A percentile compares a stretch with the other conserved stretches of the same genome.
These are phyloP conservation scores for Mortierella sp. DNA, from an alignment of 371 early-diverging fungal genomes.

Conservation along the genomic window DNA sequence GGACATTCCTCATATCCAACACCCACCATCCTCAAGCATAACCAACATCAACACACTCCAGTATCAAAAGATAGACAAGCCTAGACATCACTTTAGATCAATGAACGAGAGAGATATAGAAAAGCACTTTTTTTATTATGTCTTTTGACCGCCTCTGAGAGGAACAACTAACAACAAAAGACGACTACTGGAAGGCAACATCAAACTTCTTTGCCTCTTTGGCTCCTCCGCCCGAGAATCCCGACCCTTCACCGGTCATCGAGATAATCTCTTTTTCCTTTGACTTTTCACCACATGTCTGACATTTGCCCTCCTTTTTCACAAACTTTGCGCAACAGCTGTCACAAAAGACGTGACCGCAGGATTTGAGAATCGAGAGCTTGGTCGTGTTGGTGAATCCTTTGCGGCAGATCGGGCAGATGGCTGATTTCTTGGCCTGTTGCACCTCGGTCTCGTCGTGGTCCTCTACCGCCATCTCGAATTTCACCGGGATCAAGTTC, in stretches of 20 bases:
- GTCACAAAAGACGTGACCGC: slow-evolving; percentile 93
- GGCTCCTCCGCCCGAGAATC: slow-evolving; percentile 86
- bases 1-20: no score
- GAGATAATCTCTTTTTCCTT: slow-evolving; percentile 80
- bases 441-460: slow-evolving; percentile 52
- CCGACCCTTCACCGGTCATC: slow-evolving; percentile 88
- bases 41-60: no score
- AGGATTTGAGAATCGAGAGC: slow-evolving; percentile 74
- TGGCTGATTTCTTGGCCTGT: slow-evolving; percentile 56
- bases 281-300: slow-evolving; percentile 83
- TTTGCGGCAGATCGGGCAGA: slow-evolving; percentile 91
- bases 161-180: slow-evolving; percentile 8
- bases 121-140: slow-evolving; percentile 2
- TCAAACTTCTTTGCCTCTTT: slow-evolving; percentile 81
- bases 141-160: no score
- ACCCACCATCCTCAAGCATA: no score
- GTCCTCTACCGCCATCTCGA: slow-evolving; percentile 62
- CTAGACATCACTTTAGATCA: neutral
- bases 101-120: neutral
- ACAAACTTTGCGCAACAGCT: slow-evolving; percentile 86
- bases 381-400: slow-evolving; percentile 72
- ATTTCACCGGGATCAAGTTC: slow-evolving; percentile 80
- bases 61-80: no score
- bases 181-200: slow-evolving; percentile 82
- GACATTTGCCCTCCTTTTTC: slow-evolving; percentile 77